Evolutionary conservation across 1,139 yeast species (phyloP), one percentile per base, ranked within the genome.

Genomic region (Candida dubliniensis): DNA sequence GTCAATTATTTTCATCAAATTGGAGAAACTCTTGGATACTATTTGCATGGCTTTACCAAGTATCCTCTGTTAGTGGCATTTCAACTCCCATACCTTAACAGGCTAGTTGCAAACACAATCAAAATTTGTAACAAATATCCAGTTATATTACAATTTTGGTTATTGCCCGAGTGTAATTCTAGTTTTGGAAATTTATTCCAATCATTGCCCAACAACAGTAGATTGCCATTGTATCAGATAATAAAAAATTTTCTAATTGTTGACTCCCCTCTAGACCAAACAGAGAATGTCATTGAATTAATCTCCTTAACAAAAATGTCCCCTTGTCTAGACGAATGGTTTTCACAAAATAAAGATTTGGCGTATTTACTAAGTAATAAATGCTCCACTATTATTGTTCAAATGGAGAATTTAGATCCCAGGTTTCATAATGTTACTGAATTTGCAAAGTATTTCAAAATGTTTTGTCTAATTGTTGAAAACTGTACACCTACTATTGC

Each of bases 21-120:
- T 18, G 43, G 50, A 2, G 43, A 43, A 29, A 36, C 46, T 14
- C 25, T 54, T 11, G 54, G 53, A 31, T 23, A 45, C 5, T 50
- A 48, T 35, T 37, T 46, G 13, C 29, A 42, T 24, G 44, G 23
- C 31, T 41, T 15, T 48, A 47, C 34, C 10, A 41, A 31, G 1
- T 37, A 36, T 33, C 34, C 37, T 23, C 29, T 27, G 4, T 34
- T 41, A 5, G 39, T 32, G 9, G 38, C 34, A 12, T 40, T 36
- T 13, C 44, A 41, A 33, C 33, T 42, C 5, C 40, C 42, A 4
- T 45, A 42, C 23, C 10, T 40, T 2, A 30, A 45, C 26, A 39
- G 38, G 29, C 27, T 45, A 10, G 38, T 45, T n/a, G 27, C 40
- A 8, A 38, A 45, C 18, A 35, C 27, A 12, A 31, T 45, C 11